Conservation (phyloP, 2,329 filamentous ascomycete genomes). For the Colletotrichum sp. region DNA sequence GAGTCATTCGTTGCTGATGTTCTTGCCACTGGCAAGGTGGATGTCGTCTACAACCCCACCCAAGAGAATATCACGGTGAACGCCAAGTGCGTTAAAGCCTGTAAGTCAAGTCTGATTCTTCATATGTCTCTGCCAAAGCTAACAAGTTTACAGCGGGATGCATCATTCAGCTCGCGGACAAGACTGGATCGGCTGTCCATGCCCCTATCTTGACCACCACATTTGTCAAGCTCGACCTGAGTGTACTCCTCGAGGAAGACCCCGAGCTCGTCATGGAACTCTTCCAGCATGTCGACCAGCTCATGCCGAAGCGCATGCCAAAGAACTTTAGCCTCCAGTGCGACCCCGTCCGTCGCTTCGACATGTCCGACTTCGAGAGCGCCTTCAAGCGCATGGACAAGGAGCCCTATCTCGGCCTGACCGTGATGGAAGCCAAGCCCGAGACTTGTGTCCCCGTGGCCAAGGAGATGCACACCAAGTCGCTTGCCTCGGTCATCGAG, state of each 20-base stretch:
- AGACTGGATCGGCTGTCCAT: conserved; percentile 19
- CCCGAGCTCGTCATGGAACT: conserved; percentile 33
- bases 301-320: background rate
- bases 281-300: conserved; percentile 23
- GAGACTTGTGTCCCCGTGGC: conserved; percentile 26
- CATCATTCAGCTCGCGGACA: conserved; percentile 35
- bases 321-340: background rate
- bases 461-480: conserved; percentile 22
- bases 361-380: conserved; percentile 26
- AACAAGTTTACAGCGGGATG: conserved; percentile 32
- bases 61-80: conserved; percentile 36
- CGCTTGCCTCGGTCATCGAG: conserved; percentile 36
- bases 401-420: background rate
- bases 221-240: conserved; percentile 37
- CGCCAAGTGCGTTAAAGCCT: conserved; percentile 37
- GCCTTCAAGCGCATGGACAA: conserved; percentile 31
- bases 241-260: conserved; percentile 35
- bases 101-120: conserved; percentile 28
- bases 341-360: background rate
- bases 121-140: background rate
- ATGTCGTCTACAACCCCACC: conserved; percentile 45
- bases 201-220: conserved; percentile 17
- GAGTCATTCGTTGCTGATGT: conserved; percentile 38
- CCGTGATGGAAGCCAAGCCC: background rate
- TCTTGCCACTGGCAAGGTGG: conserved; percentile 29